Conservation (phyloP, 176 grass and related monocot genomes). For the Lolium multiflorum region DNA sequence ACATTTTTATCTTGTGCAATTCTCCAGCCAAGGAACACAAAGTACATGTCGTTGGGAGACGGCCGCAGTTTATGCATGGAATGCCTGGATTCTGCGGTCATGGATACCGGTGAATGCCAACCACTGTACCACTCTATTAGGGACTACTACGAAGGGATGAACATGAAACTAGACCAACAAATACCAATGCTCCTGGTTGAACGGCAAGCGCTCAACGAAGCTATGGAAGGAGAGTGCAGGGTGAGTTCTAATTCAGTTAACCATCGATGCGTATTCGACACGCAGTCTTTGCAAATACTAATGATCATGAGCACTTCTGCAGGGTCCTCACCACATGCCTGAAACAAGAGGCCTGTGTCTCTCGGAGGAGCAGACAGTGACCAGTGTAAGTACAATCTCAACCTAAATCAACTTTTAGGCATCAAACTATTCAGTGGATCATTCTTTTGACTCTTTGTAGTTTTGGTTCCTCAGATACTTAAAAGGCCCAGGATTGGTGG, state of each 20-base stretch:
- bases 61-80: slow-evolving; percentile 87
- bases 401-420: not conserved
- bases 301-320: slow-evolving; percentile 15
- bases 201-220: slow-evolving; percentile 95
- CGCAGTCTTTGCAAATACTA: not conserved
- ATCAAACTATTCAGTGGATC: slow-evolving; percentile 12
- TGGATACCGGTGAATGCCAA: slow-evolving; percentile 93
- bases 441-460: not conserved
- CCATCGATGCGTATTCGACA: not conserved
- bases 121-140: slow-evolving; percentile 87
- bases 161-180: slow-evolving; percentile 96
- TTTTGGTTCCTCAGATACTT: slow-evolving; percentile 61
- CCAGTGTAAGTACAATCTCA: slow-evolving; percentile 67
- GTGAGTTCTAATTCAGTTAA: slow-evolving; percentile 45
- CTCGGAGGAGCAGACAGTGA: slow-evolving; percentile 93
- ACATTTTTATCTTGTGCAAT: slow-evolving; percentile 3
- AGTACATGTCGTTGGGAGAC: slow-evolving; percentile 81
- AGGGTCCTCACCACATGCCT: slow-evolving; percentile 92
- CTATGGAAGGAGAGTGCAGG: slow-evolving; percentile 96
- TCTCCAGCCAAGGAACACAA: slow-evolving; percentile 71
- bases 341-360: slow-evolving; percentile 95
- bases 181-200: slow-evolving; percentile 98
- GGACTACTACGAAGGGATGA: slow-evolving; percentile 97
- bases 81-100: slow-evolving; percentile 85
- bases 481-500: slow-evolving; percentile 77